Percentiles rank a stretch among this genome's conserved stretches.
phyloP scores from a whole-genome alignment of 2,329 filamentous ascomycete genomes.

The Diaporthe australafricana region DNA sequence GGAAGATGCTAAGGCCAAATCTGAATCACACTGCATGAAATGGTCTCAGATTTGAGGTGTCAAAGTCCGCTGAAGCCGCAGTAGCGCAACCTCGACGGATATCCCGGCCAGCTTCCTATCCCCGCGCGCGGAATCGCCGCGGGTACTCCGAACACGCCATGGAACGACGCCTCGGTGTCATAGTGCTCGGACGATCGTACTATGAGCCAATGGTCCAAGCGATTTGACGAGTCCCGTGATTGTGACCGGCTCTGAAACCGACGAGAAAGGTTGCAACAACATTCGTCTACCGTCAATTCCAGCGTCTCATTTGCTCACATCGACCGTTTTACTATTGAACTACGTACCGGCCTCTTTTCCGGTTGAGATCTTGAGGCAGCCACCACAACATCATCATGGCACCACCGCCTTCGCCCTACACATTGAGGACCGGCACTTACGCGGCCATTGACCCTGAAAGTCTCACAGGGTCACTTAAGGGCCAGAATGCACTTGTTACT shows the following conservation, averaged over 20 bases:
- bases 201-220: background rate
- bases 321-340: background rate
- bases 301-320: no score
- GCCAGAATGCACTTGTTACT: conserved; percentile 10
- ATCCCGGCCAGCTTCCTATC: background rate
- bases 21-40: background rate
- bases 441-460: background rate
- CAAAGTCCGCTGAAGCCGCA: background rate
- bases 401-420: conserved; percentile 5
- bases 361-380: background rate
- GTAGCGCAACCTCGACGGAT: background rate
- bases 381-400: background rate
- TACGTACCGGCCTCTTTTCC: background rate
- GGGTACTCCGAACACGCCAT: background rate
- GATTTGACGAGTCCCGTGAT: background rate
- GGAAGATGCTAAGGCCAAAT: background rate
- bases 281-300: no score
- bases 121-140: conserved; percentile 1
- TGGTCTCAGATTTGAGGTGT: background rate
- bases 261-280: no score
- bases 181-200: background rate
- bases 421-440: background rate
- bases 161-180: background rate
- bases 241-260: no score
- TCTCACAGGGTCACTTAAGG: background rate